A percentile compares a stretch with the other conserved stretches of the same genome.
Evolutionary conservation across 1,139 yeast species (phyloP).

Genomic region (Lodderomyces orthopsilosis): DNA sequence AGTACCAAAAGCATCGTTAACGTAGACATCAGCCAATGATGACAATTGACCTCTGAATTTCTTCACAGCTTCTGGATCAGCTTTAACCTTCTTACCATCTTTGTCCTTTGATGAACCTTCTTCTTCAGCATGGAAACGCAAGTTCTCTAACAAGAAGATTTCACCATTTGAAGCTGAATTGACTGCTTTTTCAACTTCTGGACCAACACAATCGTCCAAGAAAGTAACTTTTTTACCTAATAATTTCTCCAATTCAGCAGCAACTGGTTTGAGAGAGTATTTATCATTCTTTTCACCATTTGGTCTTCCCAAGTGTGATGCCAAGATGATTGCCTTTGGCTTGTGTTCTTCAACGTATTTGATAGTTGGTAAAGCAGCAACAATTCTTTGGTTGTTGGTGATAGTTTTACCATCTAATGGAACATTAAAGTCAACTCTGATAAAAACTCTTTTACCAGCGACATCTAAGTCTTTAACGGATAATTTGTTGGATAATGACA

Average conservation of each 20-base stretch:
- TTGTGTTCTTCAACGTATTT: constrained; percentile 84
- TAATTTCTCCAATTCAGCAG: constrained; percentile 75
- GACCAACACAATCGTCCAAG: constrained; percentile 85
- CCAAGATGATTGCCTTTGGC: constrained; percentile 86
- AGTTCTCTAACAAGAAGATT: constrained; percentile 84
- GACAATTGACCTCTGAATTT: constrained; percentile 86
- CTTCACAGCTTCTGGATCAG: constrained; percentile 75
- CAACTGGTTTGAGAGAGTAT: constrained; percentile 89
- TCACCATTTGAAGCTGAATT: constrained; percentile 68
- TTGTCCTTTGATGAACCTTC: constrained; percentile 72
- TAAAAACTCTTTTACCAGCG: constrained; percentile 87
- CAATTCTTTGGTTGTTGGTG: constrained; percentile 98
- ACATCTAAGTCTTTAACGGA: constrained; percentile 87
- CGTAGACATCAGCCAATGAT: constrained; percentile 88
- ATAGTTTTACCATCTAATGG: constrained; percentile 93
- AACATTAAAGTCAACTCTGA: constrained; percentile 96
- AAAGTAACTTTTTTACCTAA: constrained; percentile 69
- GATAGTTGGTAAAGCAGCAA: constrained; percentile 96
- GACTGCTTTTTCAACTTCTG: constrained; percentile 76
- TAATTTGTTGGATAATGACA: constrained; percentile 91
- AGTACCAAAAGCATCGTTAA: constrained; percentile 97
- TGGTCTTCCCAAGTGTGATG: constrained; percentile 97
- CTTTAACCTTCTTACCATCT: constrained; percentile 88
- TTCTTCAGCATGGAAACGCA: constrained; percentile 96
- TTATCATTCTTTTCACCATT: constrained; percentile 82